Conservation (phyloP, 768 basidiomycete genomes). For the Tricholoma flavovirens region DNA sequence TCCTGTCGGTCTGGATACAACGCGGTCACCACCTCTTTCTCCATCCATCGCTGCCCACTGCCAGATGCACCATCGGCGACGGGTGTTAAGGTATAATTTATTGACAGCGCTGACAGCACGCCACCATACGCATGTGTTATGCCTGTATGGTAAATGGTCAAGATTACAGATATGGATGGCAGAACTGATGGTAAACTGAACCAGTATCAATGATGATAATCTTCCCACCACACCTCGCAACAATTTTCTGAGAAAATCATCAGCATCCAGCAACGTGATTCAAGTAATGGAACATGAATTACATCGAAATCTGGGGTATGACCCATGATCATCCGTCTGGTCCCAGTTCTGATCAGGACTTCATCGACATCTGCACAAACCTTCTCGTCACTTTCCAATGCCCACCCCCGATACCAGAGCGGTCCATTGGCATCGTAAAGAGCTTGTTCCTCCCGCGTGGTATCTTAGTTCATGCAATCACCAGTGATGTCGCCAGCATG, state of each 20-base stretch:
- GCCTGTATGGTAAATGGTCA: slow-evolving; percentile 34
- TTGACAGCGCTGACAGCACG: slow-evolving; percentile 79
- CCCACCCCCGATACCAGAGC: slow-evolving; percentile 95
- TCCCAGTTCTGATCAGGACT: slow-evolving; percentile 71
- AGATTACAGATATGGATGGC: too few species aligned
- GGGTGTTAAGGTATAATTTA: slow-evolving; percentile 79
- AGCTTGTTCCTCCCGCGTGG: slow-evolving; percentile 60
- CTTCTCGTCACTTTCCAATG: slow-evolving; percentile 60
- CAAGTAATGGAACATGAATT: slow-evolving; percentile 14
- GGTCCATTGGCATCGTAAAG: slow-evolving; percentile 79
- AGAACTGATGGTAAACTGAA: slow-evolving; percentile 17
- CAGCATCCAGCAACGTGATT: too few species aligned
- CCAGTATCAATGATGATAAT: slow-evolving; percentile 96
- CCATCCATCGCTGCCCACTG: slow-evolving; percentile 42
- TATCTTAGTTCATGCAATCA: too few species aligned
- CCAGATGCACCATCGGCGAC: slow-evolving; percentile 25
- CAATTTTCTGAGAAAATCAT: slow-evolving; percentile 50
- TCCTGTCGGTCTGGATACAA: slow-evolving; percentile 52
- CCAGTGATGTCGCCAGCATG: too few species aligned
- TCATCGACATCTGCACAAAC: slow-evolving; percentile 68
- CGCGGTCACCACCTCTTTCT: slow-evolving; percentile 62
- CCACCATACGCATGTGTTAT: slow-evolving; percentile 97
- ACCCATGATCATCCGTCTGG: slow-evolving; percentile 89
- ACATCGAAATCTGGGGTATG: slow-evolving; percentile 90
- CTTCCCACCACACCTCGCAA: slow-evolving; percentile 83